These are phyloP conservation scores for Termitomyces sp. DNA, from an alignment of 768 basidiomycete species.

Conservation along the genomic window DNA sequence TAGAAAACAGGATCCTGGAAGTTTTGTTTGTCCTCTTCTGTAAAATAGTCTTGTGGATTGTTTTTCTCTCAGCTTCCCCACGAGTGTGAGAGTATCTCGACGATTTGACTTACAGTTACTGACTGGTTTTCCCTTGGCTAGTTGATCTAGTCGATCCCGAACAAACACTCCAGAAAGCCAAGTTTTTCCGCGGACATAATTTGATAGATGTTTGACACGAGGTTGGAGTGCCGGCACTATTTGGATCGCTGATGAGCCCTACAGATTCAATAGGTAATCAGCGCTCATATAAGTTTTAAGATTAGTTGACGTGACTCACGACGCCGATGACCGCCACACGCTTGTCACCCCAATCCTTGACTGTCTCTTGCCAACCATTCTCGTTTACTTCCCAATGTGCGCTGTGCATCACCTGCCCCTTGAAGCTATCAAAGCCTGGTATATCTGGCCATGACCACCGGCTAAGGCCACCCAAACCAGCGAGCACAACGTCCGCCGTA, in stretches of 20 bases:
- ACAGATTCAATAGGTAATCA: background rate
- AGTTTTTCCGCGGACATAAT: slow-evolving; percentile 55
- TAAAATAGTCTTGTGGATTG: slow-evolving; percentile 34
- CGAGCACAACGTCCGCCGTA: slow-evolving; percentile 50
- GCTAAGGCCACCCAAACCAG: slow-evolving; percentile 45
- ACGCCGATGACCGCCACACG: slow-evolving; percentile 54
- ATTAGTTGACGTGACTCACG: slow-evolving; percentile 27
- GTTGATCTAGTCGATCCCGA: slow-evolving; percentile 29
- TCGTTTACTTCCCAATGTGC: slow-evolving; percentile 47
- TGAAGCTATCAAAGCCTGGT: slow-evolving; percentile 46
- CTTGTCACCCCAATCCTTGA: slow-evolving; percentile 45
- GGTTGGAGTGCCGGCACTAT: slow-evolving; percentile 54
- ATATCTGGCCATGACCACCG: slow-evolving; percentile 69
- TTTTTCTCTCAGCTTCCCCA: background rate
- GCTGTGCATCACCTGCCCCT: slow-evolving; percentile 57
- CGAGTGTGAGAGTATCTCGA: background rate
- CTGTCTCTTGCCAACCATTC: slow-evolving; percentile 36
- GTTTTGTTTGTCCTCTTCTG: slow-evolving; percentile 41
- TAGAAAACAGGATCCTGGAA: slow-evolving; percentile 46
- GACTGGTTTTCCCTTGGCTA: slow-evolving; percentile 30
- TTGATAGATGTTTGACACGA: slow-evolving; percentile 39
- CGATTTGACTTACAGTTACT: slow-evolving; percentile 35
- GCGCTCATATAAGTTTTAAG: background rate
- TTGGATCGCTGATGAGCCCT: slow-evolving; percentile 63
- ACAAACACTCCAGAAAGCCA: slow-evolving; percentile 48